A percentile compares a stretch with the other conserved stretches of the same genome.
Evolutionary conservation across 1,284 basidiomycete genomes (phyloP).

Genomic region (Pyrrhoderma lamaoense): DNA sequence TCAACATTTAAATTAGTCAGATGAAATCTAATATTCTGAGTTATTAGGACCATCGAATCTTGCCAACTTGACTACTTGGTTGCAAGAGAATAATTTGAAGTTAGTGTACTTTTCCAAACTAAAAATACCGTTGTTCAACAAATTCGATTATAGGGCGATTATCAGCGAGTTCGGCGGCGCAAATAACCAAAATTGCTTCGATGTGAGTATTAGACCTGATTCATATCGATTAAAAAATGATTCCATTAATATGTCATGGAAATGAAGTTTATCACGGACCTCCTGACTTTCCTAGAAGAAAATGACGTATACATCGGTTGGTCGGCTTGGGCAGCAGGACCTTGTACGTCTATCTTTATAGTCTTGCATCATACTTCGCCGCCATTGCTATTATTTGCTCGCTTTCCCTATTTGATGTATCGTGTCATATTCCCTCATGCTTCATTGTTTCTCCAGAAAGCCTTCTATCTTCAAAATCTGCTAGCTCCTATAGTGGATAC

Average conservation of each 20-base stretch:
- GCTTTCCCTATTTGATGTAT: neutral
- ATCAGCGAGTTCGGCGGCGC: slow-evolving; percentile 40
- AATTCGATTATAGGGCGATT: slow-evolving; percentile 29
- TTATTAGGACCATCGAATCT: slow-evolving; percentile 30
- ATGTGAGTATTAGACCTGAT: slow-evolving; percentile 20
- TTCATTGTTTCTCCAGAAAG: neutral
- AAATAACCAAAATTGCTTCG: slow-evolving; percentile 35
- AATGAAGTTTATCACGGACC: slow-evolving; percentile 27
- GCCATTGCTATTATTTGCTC: neutral
- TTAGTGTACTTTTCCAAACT: slow-evolving; percentile 16
- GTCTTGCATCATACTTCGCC: too few species aligned
- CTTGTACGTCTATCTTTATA: slow-evolving; percentile 27
- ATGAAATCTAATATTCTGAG: neutral
- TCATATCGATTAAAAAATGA: neutral
- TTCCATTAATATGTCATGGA: neutral
- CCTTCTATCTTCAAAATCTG: neutral
- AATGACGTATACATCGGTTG: slow-evolving; percentile 43
- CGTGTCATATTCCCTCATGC: neutral
- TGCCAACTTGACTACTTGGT: slow-evolving; percentile 35
- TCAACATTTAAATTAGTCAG: neutral
- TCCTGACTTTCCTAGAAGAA: slow-evolving; percentile 33
- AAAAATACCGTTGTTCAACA: neutral
- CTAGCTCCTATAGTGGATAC: neutral
- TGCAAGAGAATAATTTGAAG: slow-evolving; percentile 38
- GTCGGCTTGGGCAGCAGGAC: slow-evolving; percentile 42